These are phyloP conservation scores for Amaranthus cruentus DNA, from an alignment of 148 eudicot genomes.

Conservation along the genomic window DNA sequence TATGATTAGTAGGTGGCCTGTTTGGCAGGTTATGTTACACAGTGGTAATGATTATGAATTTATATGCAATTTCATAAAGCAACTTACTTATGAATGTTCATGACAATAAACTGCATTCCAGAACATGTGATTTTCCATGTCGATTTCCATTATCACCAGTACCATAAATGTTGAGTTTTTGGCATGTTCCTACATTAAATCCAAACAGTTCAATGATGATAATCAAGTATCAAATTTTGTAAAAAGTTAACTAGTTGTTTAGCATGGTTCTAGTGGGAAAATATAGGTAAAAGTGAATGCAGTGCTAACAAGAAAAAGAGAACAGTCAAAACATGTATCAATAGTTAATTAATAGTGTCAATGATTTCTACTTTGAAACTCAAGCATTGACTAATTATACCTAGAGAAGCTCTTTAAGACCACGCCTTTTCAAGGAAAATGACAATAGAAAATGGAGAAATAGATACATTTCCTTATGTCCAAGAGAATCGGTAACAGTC, in stretches of 20 bases:
- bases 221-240: background rate
- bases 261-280: background rate
- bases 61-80: too few relatives aligned
- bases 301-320: background rate
- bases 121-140: too few relatives aligned
- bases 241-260: too few relatives aligned
- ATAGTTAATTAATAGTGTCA: background rate
- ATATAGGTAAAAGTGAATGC: background rate
- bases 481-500: conserved; percentile 10
- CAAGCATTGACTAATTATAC: conserved; percentile 1
- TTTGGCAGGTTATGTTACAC: too few relatives aligned
- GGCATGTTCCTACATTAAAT: background rate
- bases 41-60: too few relatives aligned
- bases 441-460: conserved; percentile 7
- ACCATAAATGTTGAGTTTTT: background rate
- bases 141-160: too few relatives aligned
- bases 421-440: conserved; percentile 13
- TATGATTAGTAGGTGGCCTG: too few relatives aligned
- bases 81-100: too few relatives aligned
- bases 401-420: conserved; percentile 3
- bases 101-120: too few relatives aligned
- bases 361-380: background rate
- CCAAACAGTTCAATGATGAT: background rate
- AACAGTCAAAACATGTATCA: background rate
- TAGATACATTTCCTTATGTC: background rate